Evolutionary conservation across 495 filamentous ascomycete genomes (phyloP).

Genomic region (Penicillium waksmanii): DNA sequence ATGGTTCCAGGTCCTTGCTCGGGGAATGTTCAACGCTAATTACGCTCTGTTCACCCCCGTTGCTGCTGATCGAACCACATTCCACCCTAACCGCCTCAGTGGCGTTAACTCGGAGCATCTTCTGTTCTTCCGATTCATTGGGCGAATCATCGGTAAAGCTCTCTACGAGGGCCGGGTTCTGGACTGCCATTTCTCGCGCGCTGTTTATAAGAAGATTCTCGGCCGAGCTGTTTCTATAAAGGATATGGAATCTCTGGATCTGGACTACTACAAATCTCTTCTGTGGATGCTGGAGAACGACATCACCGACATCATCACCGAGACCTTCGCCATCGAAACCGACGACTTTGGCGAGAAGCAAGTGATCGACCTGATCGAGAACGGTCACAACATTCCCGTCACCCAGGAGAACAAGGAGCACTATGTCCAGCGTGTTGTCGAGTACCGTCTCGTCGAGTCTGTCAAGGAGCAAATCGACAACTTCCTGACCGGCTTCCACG

Average conservation of each 20-base stretch:
- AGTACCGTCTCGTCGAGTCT: conserved; percentile 87
- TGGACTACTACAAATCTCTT: conserved; percentile 99
- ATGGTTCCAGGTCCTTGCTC: conserved; percentile 97
- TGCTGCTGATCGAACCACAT: conserved; percentile 96
- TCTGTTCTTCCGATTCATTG: conserved; percentile 99
- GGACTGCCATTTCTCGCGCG: conserved; percentile 98
- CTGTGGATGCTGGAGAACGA: conserved; percentile 99
- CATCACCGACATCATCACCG: conserved; percentile 98
- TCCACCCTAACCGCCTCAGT: conserved; percentile 95
- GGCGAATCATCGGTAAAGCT: conserved; percentile 97
- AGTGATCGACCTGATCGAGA: conserved; percentile 82
- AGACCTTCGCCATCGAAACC: conserved; percentile 92
- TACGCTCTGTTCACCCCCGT: conserved; percentile 96
- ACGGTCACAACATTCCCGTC: conserved; percentile 89
- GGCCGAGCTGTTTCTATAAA: conserved; percentile 95
- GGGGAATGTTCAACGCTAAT: conserved; percentile 99
- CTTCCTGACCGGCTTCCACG: conserved; percentile 97
- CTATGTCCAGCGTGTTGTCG: conserved; percentile 91
- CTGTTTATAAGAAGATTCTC: conserved; percentile 96
- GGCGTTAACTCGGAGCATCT: conserved; percentile 94
- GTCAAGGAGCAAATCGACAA: conserved; percentile 93
- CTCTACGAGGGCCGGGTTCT: conserved; percentile 95
- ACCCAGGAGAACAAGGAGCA: conserved; percentile 99
- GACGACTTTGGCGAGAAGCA: conserved; percentile 90
- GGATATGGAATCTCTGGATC: conserved; percentile 98